Evolutionary conservation across 225 moss, liverwort and hornwort genomes (phyloP).

Genomic region (Climacium dendroides): DNA sequence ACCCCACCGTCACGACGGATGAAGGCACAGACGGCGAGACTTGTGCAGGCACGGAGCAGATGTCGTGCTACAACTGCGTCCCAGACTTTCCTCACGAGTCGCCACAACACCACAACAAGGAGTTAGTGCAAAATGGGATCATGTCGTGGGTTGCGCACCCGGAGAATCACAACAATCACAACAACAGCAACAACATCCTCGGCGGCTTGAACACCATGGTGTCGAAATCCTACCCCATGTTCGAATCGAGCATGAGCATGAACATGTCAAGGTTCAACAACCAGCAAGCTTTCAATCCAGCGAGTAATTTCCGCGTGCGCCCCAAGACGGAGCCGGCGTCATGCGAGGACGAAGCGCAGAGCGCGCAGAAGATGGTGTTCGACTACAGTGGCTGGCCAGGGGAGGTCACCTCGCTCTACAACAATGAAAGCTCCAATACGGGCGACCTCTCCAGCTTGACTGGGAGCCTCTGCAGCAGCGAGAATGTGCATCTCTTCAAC

Average conservation of each 20-base stretch:
- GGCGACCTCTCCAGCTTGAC: constrained; percentile 20
- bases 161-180: background rate
- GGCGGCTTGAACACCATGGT: constrained; percentile 6
- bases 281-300: constrained; percentile 8
- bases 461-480: constrained; percentile 20
- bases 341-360: constrained; percentile 51
- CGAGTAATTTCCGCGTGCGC: constrained; percentile 14
- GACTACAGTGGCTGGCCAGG: constrained; percentile 28
- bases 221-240: constrained; percentile 15
- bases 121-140: background rate
- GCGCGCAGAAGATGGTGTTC: constrained; percentile 13
- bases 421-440: constrained; percentile 1
- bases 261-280: constrained; percentile 2
- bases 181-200: background rate
- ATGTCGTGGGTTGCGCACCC: constrained; percentile 17
- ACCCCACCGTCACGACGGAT: constrained; percentile 41
- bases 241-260: constrained; percentile 1
- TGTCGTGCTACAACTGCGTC: constrained; percentile 39
- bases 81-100: constrained; percentile 12
- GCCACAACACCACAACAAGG: constrained; percentile 5
- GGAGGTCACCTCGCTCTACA: constrained; percentile 1
- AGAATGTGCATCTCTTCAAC: constrained; percentile 10
- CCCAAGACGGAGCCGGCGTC: constrained; percentile 38
- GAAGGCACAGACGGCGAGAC: constrained; percentile 50
- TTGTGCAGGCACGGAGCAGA: constrained; percentile 37